These are phyloP conservation scores for Chlamydomonas sp. DNA, from an alignment of 139 green algal species.

Conservation along the genomic window DNA sequence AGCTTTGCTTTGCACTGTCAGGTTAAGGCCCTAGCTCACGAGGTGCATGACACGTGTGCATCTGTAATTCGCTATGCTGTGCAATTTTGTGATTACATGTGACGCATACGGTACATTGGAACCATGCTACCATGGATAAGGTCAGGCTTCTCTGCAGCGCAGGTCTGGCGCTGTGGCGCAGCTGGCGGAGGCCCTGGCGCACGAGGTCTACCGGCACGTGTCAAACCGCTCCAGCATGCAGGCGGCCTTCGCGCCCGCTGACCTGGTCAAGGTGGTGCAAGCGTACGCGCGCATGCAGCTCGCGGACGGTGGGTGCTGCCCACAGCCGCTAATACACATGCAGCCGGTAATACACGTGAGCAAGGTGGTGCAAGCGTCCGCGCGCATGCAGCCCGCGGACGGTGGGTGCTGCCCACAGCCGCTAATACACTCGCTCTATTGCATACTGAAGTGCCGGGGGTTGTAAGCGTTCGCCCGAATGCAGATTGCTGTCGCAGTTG, in stretches of 20 bases:
- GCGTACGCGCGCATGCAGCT: constrained; percentile 3
- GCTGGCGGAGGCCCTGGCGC: constrained; percentile 46
- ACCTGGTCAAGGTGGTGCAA: constrained; percentile 53
- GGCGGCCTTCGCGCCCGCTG: constrained; percentile 46
- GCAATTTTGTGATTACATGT: too few species aligned
- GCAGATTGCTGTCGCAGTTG: not conserved
- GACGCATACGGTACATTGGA: too few species aligned
- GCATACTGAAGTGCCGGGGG: constrained; percentile 45
- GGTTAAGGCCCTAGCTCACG: too few species aligned
- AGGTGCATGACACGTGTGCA: too few species aligned
- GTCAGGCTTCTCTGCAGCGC: not conserved
- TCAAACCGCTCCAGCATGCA: constrained; percentile 54
- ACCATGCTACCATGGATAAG: too few species aligned
- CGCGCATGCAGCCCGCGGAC: not conserved
- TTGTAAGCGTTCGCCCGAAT: constrained; percentile 21
- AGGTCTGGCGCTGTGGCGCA: not conserved
- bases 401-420: not conserved
- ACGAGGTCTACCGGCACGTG: constrained; percentile 57
- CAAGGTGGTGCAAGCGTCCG: constrained; percentile 39
- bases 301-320: not conserved
- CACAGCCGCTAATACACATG: not conserved
- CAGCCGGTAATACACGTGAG: constrained; percentile 35
- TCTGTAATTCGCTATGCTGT: too few species aligned
- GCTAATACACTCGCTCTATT: not conserved
- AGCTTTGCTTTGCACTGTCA: too few species aligned